Percentiles rank a stretch among this genome's conserved stretches.
These are phyloP conservation scores for Entomortierella chlamydospora DNA, from an alignment of 192 early-diverging fungal species.

Conservation along the genomic window DNA sequence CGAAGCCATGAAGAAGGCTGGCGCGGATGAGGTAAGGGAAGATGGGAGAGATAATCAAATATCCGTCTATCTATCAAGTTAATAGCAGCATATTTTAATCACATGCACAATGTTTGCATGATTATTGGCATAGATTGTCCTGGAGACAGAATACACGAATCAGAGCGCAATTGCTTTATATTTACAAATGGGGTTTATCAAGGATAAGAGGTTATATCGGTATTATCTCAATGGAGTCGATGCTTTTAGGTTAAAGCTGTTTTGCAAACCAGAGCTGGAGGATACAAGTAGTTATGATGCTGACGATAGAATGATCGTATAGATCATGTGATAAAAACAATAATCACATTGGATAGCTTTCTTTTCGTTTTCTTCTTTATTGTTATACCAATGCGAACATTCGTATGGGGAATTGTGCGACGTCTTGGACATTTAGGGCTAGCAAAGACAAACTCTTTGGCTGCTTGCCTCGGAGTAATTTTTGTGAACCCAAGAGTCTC, in stretches of 20 bases:
- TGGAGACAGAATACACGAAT: slow-evolving; percentile 95
- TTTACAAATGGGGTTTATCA: slow-evolving; percentile 90
- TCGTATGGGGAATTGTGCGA: no score
- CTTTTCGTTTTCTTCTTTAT: neutral
- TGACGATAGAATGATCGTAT: neutral
- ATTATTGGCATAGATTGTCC: slow-evolving; percentile 76
- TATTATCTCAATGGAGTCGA: slow-evolving; percentile 97
- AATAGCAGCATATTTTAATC: no score
- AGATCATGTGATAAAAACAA: neutral
- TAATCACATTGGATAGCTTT: neutral
- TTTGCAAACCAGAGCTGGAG: slow-evolving; percentile 54
- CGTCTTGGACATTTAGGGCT: no score
- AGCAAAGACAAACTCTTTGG: no score
- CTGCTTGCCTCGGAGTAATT: neutral
- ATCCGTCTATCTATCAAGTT: no score
- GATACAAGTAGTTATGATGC: neutral
- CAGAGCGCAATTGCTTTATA: slow-evolving; percentile 87
- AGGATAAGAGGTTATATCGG: slow-evolving; percentile 89
- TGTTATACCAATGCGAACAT: neutral
- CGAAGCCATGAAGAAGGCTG: slow-evolving; percentile 75
- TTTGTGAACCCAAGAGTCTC: neutral
- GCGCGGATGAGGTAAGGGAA: slow-evolving; percentile 84
- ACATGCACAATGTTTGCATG: no score
- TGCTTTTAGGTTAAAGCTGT: slow-evolving; percentile 87
- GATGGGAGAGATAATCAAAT: neutral